These are phyloP conservation scores for Arthrinium phaeospermum DNA, from an alignment of 2,329 filamentous ascomycete species.

Conservation along the genomic window DNA sequence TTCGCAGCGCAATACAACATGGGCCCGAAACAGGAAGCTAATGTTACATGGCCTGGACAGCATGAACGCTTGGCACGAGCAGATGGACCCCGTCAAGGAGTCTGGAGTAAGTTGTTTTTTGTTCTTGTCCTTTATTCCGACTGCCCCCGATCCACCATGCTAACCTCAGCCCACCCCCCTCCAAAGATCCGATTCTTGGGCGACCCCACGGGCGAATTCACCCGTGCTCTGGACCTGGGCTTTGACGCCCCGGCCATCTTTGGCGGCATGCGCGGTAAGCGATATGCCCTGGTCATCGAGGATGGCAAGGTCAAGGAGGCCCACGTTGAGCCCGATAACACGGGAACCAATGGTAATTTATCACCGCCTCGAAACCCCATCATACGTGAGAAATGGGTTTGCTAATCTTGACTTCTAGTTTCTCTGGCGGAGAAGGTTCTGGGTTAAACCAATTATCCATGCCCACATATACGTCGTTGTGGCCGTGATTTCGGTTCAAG, in stretches of 20 bases:
- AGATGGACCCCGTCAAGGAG: constrained; percentile 75
- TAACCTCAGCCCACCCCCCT: background rate
- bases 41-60: constrained; percentile 47
- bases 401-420: constrained; percentile 9
- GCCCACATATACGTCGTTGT: background rate
- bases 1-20: too few relatives aligned
- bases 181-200: constrained; percentile 84
- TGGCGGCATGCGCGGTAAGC: constrained; percentile 82
- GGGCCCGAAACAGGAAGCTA: background rate
- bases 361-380: constrained; percentile 11
- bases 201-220: constrained; percentile 81
- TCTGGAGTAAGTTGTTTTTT: constrained; percentile 69
- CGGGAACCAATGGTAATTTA: constrained; percentile 73
- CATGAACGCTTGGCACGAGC: constrained; percentile 87
- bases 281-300: constrained; percentile 84
- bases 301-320: constrained; percentile 83
- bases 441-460: background rate
- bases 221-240: constrained; percentile 79
- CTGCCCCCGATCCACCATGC: background rate
- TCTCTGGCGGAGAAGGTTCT: constrained; percentile 26
- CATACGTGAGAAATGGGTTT: background rate
- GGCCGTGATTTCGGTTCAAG: background rate
- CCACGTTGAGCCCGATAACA: constrained; percentile 88
- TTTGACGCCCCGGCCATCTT: constrained; percentile 71
- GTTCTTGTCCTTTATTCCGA: background rate